A percentile compares a stretch with the other conserved stretches of the same genome.
phyloP scores from a whole-genome alignment of 306 rosid species.

The Senna tora region DNA sequence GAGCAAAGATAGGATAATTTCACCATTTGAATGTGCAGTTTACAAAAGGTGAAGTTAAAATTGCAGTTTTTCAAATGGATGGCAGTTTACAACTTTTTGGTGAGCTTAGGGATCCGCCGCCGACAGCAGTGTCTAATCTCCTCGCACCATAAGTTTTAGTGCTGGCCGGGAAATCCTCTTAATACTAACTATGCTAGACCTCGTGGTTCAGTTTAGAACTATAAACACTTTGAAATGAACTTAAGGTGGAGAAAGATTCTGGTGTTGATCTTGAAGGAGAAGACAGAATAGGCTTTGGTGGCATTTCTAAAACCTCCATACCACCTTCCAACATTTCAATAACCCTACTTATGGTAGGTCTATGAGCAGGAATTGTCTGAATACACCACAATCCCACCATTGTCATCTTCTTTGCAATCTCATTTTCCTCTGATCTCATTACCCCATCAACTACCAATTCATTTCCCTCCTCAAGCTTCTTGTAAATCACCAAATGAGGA shows the following conservation, averaged over 20 bases:
- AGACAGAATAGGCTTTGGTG: constrained; percentile 41
- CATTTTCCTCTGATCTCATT: constrained; percentile 22
- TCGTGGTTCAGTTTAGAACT: too few relatives aligned
- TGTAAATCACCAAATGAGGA: constrained; percentile 35
- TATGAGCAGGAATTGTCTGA: constrained; percentile 31
- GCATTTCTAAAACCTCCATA: constrained; percentile 31
- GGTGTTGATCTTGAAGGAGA: constrained; percentile 26
- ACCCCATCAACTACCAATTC: background rate
- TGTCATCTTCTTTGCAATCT: constrained; percentile 31
- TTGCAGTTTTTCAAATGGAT: too few relatives aligned
- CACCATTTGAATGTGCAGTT: too few relatives aligned
- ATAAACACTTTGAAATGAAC: background rate
- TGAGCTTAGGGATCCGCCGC: too few relatives aligned
- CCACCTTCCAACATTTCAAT: constrained; percentile 47
- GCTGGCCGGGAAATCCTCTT: too few relatives aligned
- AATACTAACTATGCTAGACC: too few relatives aligned
- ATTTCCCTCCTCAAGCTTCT: constrained; percentile 21
- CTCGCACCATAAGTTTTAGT: too few relatives aligned
- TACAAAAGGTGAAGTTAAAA: too few relatives aligned
- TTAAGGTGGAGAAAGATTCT: constrained; percentile 7
- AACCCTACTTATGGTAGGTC: constrained; percentile 43
- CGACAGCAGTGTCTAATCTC: too few relatives aligned
- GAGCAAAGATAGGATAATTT: too few relatives aligned
- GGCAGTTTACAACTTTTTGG: too few relatives aligned
- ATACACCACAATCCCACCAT: constrained; percentile 50